Percentiles rank a stretch among this genome's conserved stretches.
phyloP scores from a whole-genome alignment of 2,329 filamentous ascomycete species.

The Alternaria triticimaculans region DNA sequence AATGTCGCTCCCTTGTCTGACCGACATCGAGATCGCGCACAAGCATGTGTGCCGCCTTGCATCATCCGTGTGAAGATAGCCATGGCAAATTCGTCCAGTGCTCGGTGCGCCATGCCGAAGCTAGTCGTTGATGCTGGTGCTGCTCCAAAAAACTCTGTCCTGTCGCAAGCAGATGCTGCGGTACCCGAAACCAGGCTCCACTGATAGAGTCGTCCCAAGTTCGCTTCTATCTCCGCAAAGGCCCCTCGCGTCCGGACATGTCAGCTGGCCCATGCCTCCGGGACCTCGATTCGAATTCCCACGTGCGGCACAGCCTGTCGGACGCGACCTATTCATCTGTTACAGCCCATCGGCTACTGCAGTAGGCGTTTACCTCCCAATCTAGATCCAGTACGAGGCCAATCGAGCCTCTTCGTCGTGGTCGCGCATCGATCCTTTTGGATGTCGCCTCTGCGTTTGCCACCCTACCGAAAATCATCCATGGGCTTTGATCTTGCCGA shows the following conservation, averaged over 20 bases:
- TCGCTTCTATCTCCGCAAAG: slow-evolving; percentile 10
- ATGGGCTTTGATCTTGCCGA: slow-evolving; percentile 8
- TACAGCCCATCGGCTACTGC: slow-evolving; percentile 5
- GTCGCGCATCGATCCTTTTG: background rate
- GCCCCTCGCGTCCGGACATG: background rate
- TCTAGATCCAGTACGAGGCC: slow-evolving; percentile 4
- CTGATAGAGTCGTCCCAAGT: background rate
- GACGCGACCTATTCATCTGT: background rate
- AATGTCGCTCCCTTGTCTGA: background rate
- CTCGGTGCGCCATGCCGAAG: slow-evolving; percentile 10
- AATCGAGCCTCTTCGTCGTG: slow-evolving; percentile 3
- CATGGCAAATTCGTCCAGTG: background rate
- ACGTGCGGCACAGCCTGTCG: background rate
- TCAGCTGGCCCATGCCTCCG: slow-evolving; percentile 7
- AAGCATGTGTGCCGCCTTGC: background rate
- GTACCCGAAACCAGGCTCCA: background rate
- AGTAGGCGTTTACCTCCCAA: background rate
- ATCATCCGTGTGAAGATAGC: background rate
- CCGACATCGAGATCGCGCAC: background rate
- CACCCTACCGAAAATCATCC: slow-evolving; percentile 7
- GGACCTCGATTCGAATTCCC: slow-evolving; percentile 14
- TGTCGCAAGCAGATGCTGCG: background rate
- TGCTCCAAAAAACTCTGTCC: slow-evolving; percentile 7
- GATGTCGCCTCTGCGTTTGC: slow-evolving; percentile 1
- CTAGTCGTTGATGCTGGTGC: slow-evolving; percentile 1